Evolutionary conservation across 129 eudicot genomes (phyloP).

Genomic region (Flaveria robusta): DNA sequence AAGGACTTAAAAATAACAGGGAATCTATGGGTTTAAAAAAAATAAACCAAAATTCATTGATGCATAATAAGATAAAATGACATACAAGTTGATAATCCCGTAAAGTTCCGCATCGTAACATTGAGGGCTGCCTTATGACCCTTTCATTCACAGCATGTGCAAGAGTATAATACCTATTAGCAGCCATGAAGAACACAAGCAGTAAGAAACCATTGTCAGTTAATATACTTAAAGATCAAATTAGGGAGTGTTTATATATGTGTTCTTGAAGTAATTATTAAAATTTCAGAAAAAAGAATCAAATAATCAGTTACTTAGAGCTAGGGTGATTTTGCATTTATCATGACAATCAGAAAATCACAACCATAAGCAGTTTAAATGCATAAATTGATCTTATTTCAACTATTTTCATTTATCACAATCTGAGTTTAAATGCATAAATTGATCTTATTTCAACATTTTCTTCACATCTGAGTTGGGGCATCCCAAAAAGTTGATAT

Average conservation of each 20-base stretch:
- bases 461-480: not conserved
- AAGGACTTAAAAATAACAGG: constrained; percentile 1
- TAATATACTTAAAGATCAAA: not conserved
- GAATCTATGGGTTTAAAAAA: not conserved
- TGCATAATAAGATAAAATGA: constrained; percentile 20
- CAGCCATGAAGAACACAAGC: constrained; percentile 15
- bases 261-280: not conserved
- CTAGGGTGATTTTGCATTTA: not conserved
- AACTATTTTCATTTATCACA: constrained; percentile 1
- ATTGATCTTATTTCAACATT: not conserved
- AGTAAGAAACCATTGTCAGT: not conserved
- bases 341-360: not conserved
- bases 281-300: not conserved
- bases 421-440: not conserved
- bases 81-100: constrained; percentile 97
- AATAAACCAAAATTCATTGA: not conserved
- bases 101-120: constrained; percentile 81
- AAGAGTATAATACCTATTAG: constrained; percentile 79
- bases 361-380: not conserved
- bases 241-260: not conserved
- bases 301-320: not conserved
- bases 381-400: not conserved
- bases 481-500: not conserved
- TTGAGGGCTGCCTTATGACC: constrained; percentile 92
- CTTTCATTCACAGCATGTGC: constrained; percentile 97